These are phyloP conservation scores for Colletotrichum sp. DNA, from an alignment of 2,329 filamentous ascomycete species.

Conservation along the genomic window DNA sequence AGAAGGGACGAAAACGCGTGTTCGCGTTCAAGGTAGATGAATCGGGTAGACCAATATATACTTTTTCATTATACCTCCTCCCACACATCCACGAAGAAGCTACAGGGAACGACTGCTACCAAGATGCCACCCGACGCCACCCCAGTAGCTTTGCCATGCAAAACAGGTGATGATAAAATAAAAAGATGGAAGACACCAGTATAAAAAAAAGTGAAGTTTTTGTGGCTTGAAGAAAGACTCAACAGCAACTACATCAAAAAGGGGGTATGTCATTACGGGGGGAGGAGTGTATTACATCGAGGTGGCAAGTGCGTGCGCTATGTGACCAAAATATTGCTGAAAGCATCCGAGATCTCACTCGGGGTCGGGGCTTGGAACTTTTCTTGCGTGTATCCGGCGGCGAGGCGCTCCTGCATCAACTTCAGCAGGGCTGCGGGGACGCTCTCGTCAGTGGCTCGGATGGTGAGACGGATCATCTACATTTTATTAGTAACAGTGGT, in stretches of 20 bases:
- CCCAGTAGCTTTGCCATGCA: slow-evolving; percentile 14
- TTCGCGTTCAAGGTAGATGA: rapidly evolving
- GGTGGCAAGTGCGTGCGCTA: background rate
- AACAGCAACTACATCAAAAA: background rate
- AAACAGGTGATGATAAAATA: background rate
- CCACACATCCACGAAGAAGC: background rate
- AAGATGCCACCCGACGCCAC: slow-evolving; percentile 15
- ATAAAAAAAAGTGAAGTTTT: background rate
- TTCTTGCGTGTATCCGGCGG: slow-evolving; percentile 55
- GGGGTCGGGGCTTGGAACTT: slow-evolving; percentile 44
- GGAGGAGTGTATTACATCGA: background rate
- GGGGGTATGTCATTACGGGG: slow-evolving; percentile 14
- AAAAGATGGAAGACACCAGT: background rate
- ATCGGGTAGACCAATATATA: background rate
- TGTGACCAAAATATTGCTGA: slow-evolving; percentile 60
- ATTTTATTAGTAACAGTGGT: slow-evolving; percentile 25
- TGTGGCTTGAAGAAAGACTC: background rate
- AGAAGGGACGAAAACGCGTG: too few species aligned
- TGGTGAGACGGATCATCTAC: slow-evolving; percentile 94
- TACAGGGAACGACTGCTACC: slow-evolving; percentile 6
- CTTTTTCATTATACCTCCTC: background rate
- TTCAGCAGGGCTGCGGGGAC: slow-evolving; percentile 83
- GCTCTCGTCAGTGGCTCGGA: slow-evolving; percentile 90
- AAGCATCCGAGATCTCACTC: slow-evolving; percentile 59
- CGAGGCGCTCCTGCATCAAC: slow-evolving; percentile 84